Percentiles rank a stretch among this genome's conserved stretches.
These are phyloP conservation scores for Voacanga thouarsii DNA, from an alignment of 257 asterid species.

Conservation along the genomic window DNA sequence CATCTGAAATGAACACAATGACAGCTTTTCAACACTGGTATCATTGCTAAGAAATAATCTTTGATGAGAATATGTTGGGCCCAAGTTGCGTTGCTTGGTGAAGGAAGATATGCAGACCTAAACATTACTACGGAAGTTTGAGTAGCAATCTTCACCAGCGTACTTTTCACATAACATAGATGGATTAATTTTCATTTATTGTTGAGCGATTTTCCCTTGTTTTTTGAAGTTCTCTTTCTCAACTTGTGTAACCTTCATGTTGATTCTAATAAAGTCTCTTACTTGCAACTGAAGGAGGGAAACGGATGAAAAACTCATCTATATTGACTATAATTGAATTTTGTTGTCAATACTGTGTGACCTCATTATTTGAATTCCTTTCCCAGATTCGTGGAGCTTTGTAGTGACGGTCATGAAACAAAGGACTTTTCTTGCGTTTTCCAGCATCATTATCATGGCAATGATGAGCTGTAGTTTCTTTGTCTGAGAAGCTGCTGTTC, in stretches of 20 bases:
- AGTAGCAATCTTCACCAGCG: no score
- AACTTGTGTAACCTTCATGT: not conserved
- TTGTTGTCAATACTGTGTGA: not conserved
- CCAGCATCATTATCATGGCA: slow-evolving; percentile 72
- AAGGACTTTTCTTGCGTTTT: slow-evolving; percentile 87
- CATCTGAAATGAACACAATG: no score
- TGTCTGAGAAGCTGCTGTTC: not conserved
- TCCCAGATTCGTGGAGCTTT: slow-evolving; percentile 67
- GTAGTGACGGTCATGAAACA: slow-evolving; percentile 53
- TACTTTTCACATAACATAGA: no score
- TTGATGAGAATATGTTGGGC: no score
- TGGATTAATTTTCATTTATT: not conserved
- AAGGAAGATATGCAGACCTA: no score
- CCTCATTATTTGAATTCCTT: not conserved
- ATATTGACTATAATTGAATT: not conserved
- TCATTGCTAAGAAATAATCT: no score
- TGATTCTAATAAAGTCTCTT: not conserved
- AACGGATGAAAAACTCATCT: not conserved
- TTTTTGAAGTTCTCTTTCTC: not conserved
- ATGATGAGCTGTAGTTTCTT: slow-evolving; percentile 40
- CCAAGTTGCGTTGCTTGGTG: no score
- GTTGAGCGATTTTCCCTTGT: not conserved
- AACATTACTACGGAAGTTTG: no score
- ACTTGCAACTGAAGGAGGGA: not conserved
- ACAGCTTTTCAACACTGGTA: no score